Conservation (phyloP, 108 stramenopile species). For the Poteriospumella lacustris region DNA sequence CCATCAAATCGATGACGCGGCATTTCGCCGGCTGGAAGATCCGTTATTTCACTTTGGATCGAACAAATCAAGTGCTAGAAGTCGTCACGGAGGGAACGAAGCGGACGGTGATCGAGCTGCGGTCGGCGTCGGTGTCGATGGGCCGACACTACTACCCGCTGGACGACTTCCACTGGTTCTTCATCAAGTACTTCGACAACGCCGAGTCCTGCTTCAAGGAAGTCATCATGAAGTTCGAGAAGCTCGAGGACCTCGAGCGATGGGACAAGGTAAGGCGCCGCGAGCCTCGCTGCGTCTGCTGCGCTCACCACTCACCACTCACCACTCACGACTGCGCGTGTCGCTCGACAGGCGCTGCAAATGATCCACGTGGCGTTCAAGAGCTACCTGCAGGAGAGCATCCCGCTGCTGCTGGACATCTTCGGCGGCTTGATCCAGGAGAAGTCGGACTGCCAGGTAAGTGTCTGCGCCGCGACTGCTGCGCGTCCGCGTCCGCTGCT, state of each 20-base stretch:
- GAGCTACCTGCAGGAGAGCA: background rate
- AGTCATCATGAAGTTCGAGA: background rate
- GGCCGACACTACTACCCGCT: background rate
- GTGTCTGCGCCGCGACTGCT: background rate
- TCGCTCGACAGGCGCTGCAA: background rate
- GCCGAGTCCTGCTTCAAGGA: background rate
- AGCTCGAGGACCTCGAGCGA: background rate
- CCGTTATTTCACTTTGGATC: background rate
- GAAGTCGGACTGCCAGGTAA: background rate
- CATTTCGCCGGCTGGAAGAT: constrained; percentile 12
- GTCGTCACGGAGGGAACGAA: background rate
- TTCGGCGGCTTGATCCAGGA: background rate
- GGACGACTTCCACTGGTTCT: background rate
- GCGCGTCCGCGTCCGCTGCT: background rate
- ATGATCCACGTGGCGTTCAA: too few species aligned
- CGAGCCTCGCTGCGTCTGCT: too few species aligned
- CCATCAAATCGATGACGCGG: background rate
- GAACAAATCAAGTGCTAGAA: background rate
- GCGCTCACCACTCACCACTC: too few species aligned
- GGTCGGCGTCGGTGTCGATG: background rate
- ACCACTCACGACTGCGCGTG: too few species aligned
- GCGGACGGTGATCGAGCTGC: background rate
- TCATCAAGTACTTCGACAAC: constrained; percentile 8
- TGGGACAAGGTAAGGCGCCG: constrained; percentile 26
- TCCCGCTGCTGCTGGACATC: constrained; percentile 4